These are phyloP conservation scores for Syzygium aqueum DNA, from an alignment of 345 rosid genomes.

Conservation along the genomic window DNA sequence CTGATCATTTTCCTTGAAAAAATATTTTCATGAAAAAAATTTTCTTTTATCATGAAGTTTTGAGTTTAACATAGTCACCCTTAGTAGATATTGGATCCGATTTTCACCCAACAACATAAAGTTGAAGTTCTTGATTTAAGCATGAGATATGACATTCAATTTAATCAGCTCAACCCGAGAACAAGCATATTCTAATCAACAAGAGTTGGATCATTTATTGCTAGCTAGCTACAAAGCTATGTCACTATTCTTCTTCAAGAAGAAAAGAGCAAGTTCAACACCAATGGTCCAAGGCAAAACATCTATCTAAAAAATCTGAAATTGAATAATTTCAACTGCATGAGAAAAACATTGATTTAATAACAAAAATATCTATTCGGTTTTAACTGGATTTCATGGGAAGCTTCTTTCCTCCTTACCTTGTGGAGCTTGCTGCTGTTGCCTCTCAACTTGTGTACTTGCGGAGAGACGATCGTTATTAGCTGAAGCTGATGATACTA, in stretches of 20 bases:
- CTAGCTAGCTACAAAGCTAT: background rate
- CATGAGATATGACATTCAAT: background rate
- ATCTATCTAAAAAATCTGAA: background rate
- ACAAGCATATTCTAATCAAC: too few species aligned
- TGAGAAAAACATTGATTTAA: background rate
- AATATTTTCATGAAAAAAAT: too few species aligned
- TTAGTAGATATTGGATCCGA: background rate
- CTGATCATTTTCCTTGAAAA: too few species aligned
- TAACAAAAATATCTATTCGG: background rate
- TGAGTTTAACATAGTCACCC: too few species aligned
- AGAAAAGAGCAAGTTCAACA: background rate
- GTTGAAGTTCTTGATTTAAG: background rate
- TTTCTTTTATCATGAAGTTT: too few species aligned
- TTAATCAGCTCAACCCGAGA: background rate
- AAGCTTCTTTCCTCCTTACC: background rate
- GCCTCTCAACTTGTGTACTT: background rate
- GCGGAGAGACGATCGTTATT: background rate
- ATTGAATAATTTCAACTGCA: background rate
- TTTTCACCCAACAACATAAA: background rate
- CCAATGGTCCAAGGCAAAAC: background rate
- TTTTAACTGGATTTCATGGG: constrained; percentile 1
- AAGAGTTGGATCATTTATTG: background rate
- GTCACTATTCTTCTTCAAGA: background rate
- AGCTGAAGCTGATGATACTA: background rate
- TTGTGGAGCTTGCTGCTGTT: background rate